Conservation (phyloP, 495 filamentous ascomycete species). For the Xanthoparmelia taractica region DNA sequence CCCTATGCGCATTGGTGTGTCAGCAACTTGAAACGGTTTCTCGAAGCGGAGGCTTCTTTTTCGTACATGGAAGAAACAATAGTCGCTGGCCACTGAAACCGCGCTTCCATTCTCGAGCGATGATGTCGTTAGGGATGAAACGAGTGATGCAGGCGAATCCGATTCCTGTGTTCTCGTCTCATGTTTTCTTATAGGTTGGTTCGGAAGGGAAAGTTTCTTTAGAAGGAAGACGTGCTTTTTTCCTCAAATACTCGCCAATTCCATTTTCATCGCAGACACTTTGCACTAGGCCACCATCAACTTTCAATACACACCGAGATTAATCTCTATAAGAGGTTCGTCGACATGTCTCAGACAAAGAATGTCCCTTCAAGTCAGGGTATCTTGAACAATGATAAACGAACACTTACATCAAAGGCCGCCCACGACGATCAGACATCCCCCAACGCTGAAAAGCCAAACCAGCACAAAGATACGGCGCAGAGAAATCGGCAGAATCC, state of each 20-base stretch:
- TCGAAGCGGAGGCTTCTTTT: no score
- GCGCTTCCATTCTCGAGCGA: no score
- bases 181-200: no score
- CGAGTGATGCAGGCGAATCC: neutral
- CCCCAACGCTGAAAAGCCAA: neutral
- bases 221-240: neutral
- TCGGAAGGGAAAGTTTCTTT: neutral
- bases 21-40: no score
- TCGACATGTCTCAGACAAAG: neutral
- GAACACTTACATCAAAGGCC: neutral
- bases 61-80: neutral
- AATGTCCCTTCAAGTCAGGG: neutral
- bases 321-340: neutral
- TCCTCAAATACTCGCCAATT: neutral
- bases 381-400: neutral
- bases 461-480: neutral
- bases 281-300: neutral
- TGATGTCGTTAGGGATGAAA: neutral
- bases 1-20: no score
- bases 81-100: no score
- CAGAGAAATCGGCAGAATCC: neutral
- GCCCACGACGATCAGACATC: neutral
- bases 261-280: neutral
- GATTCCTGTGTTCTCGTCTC: neutral
- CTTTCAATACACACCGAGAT: neutral